phyloP scores from a whole-genome alignment of 352 stramenopile species.

The Blastocystis sp. region DNA sequence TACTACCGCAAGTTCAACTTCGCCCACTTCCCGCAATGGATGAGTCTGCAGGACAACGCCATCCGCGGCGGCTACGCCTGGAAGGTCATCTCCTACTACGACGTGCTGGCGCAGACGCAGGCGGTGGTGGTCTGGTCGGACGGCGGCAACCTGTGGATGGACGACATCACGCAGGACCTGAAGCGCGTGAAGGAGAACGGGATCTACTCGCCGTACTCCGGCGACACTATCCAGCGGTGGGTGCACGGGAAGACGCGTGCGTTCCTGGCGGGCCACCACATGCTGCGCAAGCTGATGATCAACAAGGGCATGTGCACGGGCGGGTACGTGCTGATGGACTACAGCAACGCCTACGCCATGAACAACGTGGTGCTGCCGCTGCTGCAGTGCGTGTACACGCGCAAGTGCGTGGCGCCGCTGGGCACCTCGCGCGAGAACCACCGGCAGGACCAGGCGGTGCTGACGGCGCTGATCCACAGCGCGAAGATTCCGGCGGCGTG shows the following conservation, averaged over 20 bases:
- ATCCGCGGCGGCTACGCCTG: conserved; percentile 25
- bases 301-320: conserved; percentile 43
- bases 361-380: conserved; percentile 34
- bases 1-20: conserved; percentile 64
- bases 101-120: conserved; percentile 10
- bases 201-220: conserved; percentile 37
- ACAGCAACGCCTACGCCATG: conserved; percentile 20
- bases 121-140: conserved; percentile 14
- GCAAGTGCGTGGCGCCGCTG: conserved; percentile 4
- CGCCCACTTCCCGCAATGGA: conserved; percentile 25
- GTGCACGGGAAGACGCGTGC: conserved; percentile 3
- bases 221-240: conserved; percentile 19
- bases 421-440: background rate
- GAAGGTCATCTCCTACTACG: conserved; percentile 51
- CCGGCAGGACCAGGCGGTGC: background rate
- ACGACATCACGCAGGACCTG: background rate
- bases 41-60: background rate
- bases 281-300: conserved; percentile 26
- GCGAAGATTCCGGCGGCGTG: background rate
- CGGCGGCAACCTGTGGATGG: background rate
- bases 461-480: conserved; percentile 33
- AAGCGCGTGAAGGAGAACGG: background rate
- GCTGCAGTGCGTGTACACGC: conserved; percentile 43
- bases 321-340: conserved; percentile 46
- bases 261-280: background rate